A percentile compares a stretch with the other conserved stretches of the same genome.
Evolutionary conservation across 2,329 filamentous ascomycete species (phyloP).

Genomic region (Xylaria sp.): DNA sequence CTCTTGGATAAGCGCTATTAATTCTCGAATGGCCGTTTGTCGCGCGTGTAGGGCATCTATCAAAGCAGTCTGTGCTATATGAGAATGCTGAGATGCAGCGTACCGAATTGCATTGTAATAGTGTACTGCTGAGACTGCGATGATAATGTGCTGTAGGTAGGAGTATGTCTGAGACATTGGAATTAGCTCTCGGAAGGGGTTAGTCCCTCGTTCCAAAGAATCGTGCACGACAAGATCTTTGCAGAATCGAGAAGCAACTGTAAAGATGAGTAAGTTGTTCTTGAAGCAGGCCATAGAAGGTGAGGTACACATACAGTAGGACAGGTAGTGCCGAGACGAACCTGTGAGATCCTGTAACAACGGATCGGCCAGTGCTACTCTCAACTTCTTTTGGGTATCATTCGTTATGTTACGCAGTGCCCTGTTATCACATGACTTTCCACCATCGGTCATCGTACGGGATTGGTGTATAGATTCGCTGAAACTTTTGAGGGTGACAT

Average conservation of each 20-base stretch:
- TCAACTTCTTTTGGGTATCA: constrained; percentile 23
- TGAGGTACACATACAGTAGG: constrained; percentile 59
- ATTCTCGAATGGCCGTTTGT: constrained; percentile 58
- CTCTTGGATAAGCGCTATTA: constrained; percentile 54
- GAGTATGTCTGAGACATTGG: constrained; percentile 59
- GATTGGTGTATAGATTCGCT: constrained; percentile 33
- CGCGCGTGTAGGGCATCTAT: constrained; percentile 61
- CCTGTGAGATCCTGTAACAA: constrained; percentile 64
- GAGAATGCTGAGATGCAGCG: constrained; percentile 43
- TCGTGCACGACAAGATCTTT: constrained; percentile 65
- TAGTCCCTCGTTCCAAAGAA: constrained; percentile 52
- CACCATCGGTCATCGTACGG: constrained; percentile 22
- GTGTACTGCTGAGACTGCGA: constrained; percentile 62
- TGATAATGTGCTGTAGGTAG: constrained; percentile 60
- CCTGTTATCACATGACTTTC: neutral
- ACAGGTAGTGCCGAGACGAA: constrained; percentile 59
- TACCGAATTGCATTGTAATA: constrained; percentile 58
- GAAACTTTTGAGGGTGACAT: constrained; percentile 19
- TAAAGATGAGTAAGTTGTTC: constrained; percentile 10
- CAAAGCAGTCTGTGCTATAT: constrained; percentile 51
- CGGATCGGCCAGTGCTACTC: constrained; percentile 60
- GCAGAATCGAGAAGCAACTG: constrained; percentile 56
- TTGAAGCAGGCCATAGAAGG: neutral
- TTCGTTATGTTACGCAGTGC: constrained; percentile 3
- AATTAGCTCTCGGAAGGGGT: constrained; percentile 62